Evolutionary conservation across 2,329 filamentous ascomycete species (phyloP).

Genomic region (Colletotrichum sidae): DNA sequence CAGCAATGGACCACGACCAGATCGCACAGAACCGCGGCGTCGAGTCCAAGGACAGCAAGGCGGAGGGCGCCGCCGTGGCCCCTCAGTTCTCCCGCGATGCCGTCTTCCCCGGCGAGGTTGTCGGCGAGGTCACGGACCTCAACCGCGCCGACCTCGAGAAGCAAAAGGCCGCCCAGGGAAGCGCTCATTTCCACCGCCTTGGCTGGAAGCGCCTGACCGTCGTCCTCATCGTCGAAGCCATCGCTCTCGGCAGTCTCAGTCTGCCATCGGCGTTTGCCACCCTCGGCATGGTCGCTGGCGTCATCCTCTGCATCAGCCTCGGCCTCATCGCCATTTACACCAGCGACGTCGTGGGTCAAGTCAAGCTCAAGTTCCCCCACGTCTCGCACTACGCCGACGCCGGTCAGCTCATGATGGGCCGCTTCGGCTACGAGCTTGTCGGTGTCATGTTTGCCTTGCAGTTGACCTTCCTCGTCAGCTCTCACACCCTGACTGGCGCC

Average conservation of each 20-base stretch:
- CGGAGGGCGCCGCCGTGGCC: conserved; percentile 28
- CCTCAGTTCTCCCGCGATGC: conserved; percentile 37
- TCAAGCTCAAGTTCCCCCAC: conserved; percentile 64
- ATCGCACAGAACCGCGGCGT: conserved; percentile 17
- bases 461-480: conserved; percentile 76
- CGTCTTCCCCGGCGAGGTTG: conserved; percentile 42
- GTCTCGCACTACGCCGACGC: conserved; percentile 77
- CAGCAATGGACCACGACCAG: conserved; percentile 37
- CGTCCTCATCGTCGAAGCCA: conserved; percentile 67
- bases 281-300: conserved; percentile 62
- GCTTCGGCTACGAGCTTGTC: conserved; percentile 70
- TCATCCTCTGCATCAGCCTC: conserved; percentile 49
- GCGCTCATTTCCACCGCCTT: conserved; percentile 62
- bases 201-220: conserved; percentile 69
- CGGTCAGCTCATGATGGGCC: conserved; percentile 70
- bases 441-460: conserved; percentile 72
- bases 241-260: conserved; percentile 64
- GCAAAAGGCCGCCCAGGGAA: conserved; percentile 57
- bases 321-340: conserved; percentile 55
- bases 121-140: conserved; percentile 42
- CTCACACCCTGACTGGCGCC: conserved; percentile 77
- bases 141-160: conserved; percentile 56
- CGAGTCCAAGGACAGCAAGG: conserved; percentile 33
- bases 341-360: conserved; percentile 54
- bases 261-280: conserved; percentile 64